phyloP scores from a whole-genome alignment of 345 rosid genomes.

The Barbarea vulgaris region DNA sequence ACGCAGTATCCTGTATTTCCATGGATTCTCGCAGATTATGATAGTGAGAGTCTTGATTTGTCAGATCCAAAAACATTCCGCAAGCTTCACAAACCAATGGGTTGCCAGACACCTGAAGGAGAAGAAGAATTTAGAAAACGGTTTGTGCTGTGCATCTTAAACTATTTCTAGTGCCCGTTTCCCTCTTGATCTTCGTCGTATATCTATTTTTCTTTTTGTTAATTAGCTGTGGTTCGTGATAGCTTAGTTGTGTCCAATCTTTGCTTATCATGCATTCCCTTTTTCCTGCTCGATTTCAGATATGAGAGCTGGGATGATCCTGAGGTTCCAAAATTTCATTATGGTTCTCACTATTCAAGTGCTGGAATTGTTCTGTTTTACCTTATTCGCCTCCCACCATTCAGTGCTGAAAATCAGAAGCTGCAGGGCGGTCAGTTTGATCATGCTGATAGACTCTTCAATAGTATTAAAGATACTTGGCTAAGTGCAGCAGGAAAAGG shows the following conservation, averaged over 20 bases:
- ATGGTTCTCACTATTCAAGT: conserved; percentile 99
- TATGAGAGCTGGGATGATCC: conserved; percentile 99
- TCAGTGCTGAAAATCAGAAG: conserved; percentile 97
- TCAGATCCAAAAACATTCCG: conserved; percentile 88
- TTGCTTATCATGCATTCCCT: conserved; percentile 19
- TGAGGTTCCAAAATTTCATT: conserved; percentile 98
- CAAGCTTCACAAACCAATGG: conserved; percentile 97
- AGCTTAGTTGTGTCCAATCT: background rate
- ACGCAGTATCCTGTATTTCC: conserved; percentile 99
- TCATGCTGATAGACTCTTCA: conserved; percentile 99
- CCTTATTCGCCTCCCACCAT: conserved; percentile 97
- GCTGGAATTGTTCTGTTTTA: conserved; percentile 99
- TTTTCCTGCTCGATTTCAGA: conserved; percentile 50
- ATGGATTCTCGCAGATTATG: conserved; percentile 98
- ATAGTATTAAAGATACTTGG: conserved; percentile 94
- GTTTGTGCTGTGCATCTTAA: conserved; percentile 47
- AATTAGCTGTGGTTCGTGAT: conserved; percentile 20
- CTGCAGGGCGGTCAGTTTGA: conserved; percentile 99
- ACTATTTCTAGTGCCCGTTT: conserved; percentile 17
- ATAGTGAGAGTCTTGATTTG: conserved; percentile 81
- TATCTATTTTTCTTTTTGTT: conserved; percentile 10
- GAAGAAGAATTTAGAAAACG: conserved; percentile 98
- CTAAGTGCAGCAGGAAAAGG: conserved; percentile 98
- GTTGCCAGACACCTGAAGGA: conserved; percentile 97
- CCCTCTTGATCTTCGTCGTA: background rate